A percentile compares a stretch with the other conserved stretches of the same genome.
Conservation (phyloP, 306 rosid genomes). For the Corylus americana region DNA sequence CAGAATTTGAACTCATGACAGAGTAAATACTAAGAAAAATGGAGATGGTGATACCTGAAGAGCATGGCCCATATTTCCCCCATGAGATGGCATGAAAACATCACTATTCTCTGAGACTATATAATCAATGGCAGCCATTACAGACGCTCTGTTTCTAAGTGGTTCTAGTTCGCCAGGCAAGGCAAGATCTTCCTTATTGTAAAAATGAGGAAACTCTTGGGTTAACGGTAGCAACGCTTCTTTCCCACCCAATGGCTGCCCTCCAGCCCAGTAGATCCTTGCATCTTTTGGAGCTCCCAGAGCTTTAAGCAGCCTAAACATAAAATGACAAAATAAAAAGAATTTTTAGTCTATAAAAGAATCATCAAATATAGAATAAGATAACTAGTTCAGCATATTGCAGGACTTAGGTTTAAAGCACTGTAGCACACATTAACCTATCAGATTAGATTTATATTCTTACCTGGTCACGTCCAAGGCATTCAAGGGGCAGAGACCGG, state of each 20-base stretch:
- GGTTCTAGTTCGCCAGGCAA: slow-evolving; percentile 73
- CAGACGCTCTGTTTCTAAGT: slow-evolving; percentile 68
- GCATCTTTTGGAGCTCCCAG: slow-evolving; percentile 85
- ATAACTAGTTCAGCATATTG: background rate
- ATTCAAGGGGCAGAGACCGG: slow-evolving; percentile 93
- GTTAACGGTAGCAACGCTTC: slow-evolving; percentile 77
- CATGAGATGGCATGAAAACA: slow-evolving; percentile 98
- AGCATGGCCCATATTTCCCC: slow-evolving; percentile 98
- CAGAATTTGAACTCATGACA: background rate
- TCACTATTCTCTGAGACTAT: slow-evolving; percentile 85
- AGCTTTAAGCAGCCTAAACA: slow-evolving; percentile 78
- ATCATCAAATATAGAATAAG: background rate
- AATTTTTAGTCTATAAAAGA: background rate
- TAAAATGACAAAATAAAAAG: slow-evolving; percentile 12
- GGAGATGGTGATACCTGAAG: slow-evolving; percentile 60
- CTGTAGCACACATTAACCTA: background rate
- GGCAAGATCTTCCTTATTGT: slow-evolving; percentile 82
- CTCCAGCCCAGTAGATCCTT: slow-evolving; percentile 96
- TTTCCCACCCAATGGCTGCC: slow-evolving; percentile 86
- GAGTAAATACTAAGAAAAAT: background rate
- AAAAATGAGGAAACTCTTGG: slow-evolving; percentile 63
- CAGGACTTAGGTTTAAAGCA: background rate
- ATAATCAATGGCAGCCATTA: slow-evolving; percentile 95
- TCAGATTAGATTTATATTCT: background rate
- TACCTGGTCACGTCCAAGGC: slow-evolving; percentile 84